phyloP scores from a whole-genome alignment of 331 rosid species.

The Telfairia occidentalis region DNA sequence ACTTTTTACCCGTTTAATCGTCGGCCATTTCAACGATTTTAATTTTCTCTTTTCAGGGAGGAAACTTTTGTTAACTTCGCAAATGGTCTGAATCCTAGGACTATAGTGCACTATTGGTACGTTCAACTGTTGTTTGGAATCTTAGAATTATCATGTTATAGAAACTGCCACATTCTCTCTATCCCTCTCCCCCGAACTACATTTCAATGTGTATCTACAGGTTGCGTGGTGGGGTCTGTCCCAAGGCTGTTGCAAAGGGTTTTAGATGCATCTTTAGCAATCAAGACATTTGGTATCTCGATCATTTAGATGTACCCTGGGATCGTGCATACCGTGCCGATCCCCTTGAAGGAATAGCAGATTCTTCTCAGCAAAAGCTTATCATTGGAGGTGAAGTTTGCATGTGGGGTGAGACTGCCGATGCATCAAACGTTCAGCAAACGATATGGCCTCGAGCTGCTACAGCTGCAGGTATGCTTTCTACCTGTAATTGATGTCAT shows the following conservation, averaged over 20 bases:
- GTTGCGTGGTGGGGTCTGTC: slow-evolving; percentile 80
- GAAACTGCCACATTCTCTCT: neutral
- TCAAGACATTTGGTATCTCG: slow-evolving; percentile 94
- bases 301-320: slow-evolving; percentile 96
- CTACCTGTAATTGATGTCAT: neutral
- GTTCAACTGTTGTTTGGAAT: slow-evolving; percentile 16
- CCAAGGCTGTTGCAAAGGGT: slow-evolving; percentile 72
- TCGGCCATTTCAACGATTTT: slow-evolving; percentile 9
- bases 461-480: slow-evolving; percentile 82
- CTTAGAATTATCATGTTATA: neutral
- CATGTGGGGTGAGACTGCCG: slow-evolving; percentile 92
- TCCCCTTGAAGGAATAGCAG: slow-evolving; percentile 61
- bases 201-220: slow-evolving; percentile 26
- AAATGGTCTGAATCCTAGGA: slow-evolving; percentile 59
- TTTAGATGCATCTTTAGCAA: slow-evolving; percentile 92
- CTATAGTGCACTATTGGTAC: slow-evolving; percentile 89
- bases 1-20: slow-evolving; percentile 1
- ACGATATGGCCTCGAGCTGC: slow-evolving; percentile 99
- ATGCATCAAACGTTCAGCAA: slow-evolving; percentile 73
- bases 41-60: slow-evolving; percentile 54
- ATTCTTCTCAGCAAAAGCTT: slow-evolving; percentile 50
- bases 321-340: slow-evolving; percentile 51
- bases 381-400: slow-evolving; percentile 95
- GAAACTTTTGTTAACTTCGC: slow-evolving; percentile 84
- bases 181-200: neutral